A percentile compares a stretch with the other conserved stretches of the same genome.
Evolutionary conservation across 2,329 filamentous ascomycete genomes (phyloP).

Genomic region (Geosmithia flava): DNA sequence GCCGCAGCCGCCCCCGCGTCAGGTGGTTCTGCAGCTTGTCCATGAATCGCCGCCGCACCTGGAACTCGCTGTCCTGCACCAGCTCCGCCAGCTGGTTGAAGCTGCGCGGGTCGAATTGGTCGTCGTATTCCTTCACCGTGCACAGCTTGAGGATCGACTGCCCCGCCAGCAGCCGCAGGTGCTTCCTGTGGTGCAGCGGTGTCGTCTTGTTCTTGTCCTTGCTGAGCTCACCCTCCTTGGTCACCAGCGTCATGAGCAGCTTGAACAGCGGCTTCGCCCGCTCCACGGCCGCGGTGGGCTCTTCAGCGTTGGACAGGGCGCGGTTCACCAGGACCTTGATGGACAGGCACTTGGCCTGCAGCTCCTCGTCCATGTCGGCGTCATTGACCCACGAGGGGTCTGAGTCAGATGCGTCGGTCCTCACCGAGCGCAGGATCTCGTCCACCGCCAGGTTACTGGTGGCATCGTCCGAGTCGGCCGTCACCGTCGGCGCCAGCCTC

Average conservation of each 20-base stretch:
- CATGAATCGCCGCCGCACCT: conserved; percentile 69
- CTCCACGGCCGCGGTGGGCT: conserved; percentile 36
- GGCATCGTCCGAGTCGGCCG: conserved; percentile 61
- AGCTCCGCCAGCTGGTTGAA: conserved; percentile 77
- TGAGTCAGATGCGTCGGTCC: conserved; percentile 42
- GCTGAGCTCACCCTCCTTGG: conserved; percentile 60
- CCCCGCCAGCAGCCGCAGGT: conserved; percentile 71
- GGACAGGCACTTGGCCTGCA: conserved; percentile 71
- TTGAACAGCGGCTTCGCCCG: conserved; percentile 60
- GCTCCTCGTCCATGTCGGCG: conserved; percentile 63
- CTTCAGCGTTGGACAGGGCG: conserved; percentile 48
- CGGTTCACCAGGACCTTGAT: conserved; percentile 80
- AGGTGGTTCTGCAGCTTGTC: conserved; percentile 86
- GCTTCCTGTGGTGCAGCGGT: conserved; percentile 63
- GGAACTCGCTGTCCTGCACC: conserved; percentile 61
- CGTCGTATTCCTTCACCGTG: conserved; percentile 62
- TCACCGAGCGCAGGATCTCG: conserved; percentile 59
- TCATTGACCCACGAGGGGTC: conserved; percentile 57
- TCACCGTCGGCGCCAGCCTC: conserved; percentile 59
- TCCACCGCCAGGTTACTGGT: conserved; percentile 69
- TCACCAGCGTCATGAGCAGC: conserved; percentile 65
- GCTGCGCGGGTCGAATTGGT: conserved; percentile 54
- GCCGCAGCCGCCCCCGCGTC: conserved; percentile 54
- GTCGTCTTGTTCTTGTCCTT: conserved; percentile 26
- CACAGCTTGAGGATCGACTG: conserved; percentile 77